Percentiles rank a stretch among this genome's conserved stretches.
These are phyloP conservation scores for Pharnaceum exiguum DNA, from an alignment of 148 eudicot species.

Conservation along the genomic window DNA sequence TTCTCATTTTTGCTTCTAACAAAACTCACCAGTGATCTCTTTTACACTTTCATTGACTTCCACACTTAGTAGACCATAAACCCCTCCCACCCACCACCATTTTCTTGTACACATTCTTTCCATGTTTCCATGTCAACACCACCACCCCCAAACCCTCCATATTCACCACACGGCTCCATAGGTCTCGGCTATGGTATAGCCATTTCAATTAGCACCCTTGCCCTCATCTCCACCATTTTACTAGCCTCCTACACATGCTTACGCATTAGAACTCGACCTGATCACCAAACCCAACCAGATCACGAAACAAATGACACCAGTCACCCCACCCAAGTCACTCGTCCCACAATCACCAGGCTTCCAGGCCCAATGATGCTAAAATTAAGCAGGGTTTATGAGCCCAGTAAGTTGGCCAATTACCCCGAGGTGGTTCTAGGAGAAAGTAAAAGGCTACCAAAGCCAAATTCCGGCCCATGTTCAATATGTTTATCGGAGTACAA, in stretches of 20 bases:
- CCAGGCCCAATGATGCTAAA: slow-evolving; percentile 26
- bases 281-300: not conserved
- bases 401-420: slow-evolving; percentile 2
- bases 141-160: slow-evolving; percentile 14
- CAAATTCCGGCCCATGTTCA: slow-evolving; percentile 35
- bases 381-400: slow-evolving; percentile 17
- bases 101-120: not conserved
- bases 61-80: not conserved
- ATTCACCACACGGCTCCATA: not conserved
- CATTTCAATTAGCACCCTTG: slow-evolving; percentile 28
- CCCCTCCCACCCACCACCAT: not conserved
- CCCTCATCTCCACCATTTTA: slow-evolving; percentile 31
- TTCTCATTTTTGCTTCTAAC: not conserved
- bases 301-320: not conserved
- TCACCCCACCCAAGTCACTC: not conserved
- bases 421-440: slow-evolving; percentile 30
- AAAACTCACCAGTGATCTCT: not conserved
- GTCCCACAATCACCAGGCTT: slow-evolving; percentile 7
- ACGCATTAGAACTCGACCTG: slow-evolving; percentile 16
- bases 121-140: slow-evolving; percentile 18
- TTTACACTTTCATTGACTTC: slow-evolving; percentile 2
- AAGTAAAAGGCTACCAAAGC: slow-evolving; percentile 35
- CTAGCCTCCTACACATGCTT: slow-evolving; percentile 36
- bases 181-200: slow-evolving; percentile 37
- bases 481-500: slow-evolving; percentile 28